phyloP scores from a whole-genome alignment of 2,329 filamentous ascomycete species.

The Fusarium oxysporum region DNA sequence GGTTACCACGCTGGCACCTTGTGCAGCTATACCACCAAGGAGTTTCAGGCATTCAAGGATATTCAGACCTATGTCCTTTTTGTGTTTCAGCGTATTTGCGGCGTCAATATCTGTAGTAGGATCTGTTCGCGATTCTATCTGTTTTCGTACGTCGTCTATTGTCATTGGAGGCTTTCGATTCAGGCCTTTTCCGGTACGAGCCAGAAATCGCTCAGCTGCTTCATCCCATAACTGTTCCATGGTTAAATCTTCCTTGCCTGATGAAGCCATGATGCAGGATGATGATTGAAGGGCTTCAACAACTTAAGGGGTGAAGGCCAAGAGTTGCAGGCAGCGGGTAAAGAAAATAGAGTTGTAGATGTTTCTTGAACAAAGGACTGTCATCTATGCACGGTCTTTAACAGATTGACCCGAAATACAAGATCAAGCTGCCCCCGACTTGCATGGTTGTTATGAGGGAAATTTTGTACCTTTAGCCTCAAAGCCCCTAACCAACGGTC shows the following conservation, averaged over 20 bases:
- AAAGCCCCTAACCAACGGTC: neutral
- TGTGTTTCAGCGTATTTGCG: neutral
- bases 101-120: neutral
- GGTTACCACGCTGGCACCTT: neutral
- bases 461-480: neutral
- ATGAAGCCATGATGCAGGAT: neutral
- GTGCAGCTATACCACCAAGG: neutral
- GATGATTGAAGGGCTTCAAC: neutral
- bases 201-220: neutral
- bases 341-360: neutral
- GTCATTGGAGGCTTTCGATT: neutral
- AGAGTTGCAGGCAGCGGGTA: neutral
- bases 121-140: neutral
- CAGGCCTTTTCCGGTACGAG: neutral
- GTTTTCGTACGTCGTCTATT: neutral
- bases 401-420: neutral
- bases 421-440: neutral
- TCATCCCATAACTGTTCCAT: neutral
- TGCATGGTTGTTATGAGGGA: neutral
- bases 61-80: neutral
- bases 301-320: neutral
- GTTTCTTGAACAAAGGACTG: neutral
- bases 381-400: neutral
- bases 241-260: neutral
- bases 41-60: neutral